Base-by-base conservation (phyloP, 2,329 filamentous ascomycete genomes). In the Curvularia spicifera region DNA sequence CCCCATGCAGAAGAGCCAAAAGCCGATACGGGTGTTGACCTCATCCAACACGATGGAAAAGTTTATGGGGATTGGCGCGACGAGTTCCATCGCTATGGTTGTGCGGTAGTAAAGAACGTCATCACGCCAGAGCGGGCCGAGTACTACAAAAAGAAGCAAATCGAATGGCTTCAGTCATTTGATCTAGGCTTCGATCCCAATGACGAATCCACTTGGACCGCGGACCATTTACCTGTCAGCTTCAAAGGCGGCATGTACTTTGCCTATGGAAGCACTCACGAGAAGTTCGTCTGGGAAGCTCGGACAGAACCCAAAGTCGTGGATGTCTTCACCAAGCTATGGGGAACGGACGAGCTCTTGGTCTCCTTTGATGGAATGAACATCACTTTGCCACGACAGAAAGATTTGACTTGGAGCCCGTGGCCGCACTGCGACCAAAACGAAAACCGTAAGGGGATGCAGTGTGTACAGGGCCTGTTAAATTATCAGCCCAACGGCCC, bases 241-340 rank as follows among this genome's bases (percentile, higher is more conserved):
- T 73, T 69, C 68, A 82, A 82, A 60, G 77, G 77, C 45, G 79
- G 79, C 52, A 81, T 80, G 74, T 82, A 80, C 65, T 73, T 73
- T 28, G 62, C 60, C 4, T 80, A 80, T 55, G 59, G 67, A 18
- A 71, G 73, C 29, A 64, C 68, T 2, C 78, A 81, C 59, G 79
- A 80, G 62, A 72, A 73, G 35, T 79, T 78, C 51, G 73, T 78
- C 49, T 81, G 79, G 61, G 57, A 63, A 35, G 55, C 61, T 26
- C 48, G 58, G 39, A 77, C 68, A 24, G 78, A 80, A 59, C 78
- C 76, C 0, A 74, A 69, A 9, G 71, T 80, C 0, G n/a, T 80
- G 13, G 74, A 75, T 4, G 64, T 70, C 4, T 78, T 78, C 45
- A 65, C 59, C 9, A 69, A 63, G 18, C 61, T 79, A 15, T 79